Base-by-base conservation (phyloP, 2,329 filamentous ascomycete genomes). In the Colletotrichum trifolii region DNA sequence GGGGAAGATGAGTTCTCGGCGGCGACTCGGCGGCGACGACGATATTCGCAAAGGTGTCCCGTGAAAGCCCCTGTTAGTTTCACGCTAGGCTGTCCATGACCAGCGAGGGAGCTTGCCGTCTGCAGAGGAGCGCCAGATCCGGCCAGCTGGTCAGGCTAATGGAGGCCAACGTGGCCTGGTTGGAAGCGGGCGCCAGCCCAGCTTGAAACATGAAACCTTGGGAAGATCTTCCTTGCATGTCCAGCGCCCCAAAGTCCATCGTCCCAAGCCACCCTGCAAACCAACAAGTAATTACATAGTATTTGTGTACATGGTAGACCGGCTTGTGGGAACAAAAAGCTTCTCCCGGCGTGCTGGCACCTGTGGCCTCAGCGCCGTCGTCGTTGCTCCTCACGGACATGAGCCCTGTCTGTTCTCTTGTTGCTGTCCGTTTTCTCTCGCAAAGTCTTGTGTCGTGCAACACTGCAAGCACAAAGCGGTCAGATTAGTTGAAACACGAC, bases 151-250 rank as follows among this genome's bases (percentile, higher is more conserved):
- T 62, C 52, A 55, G 47, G 25, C 46, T 62, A 62, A 53, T 40
- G 52, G 47, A 43, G 47, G 63, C 52, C 63, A 62, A 62, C 52
- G 52, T 62, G 63, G 63, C 58, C 63, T 38, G 58, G 63, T 43
- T 47, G 47, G 54, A 25, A 66, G 54, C 60, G 60, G 64, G 64
- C 64, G 60, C 45, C 64, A 64, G 47, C 39, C 25, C 12, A 45
- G 43, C 48, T 45, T 64, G 64, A 64, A 66, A 66, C 64, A 42
- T 66, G 64, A 63, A 66, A 66, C 64, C 49, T 54, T 38, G 36
- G 25, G 48, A 50, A 54, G 54, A 64, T 66, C 63, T 62, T 60
- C 62, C 58, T 65, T 57, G 63, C 63, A 63, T 57, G 33, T 25
- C 52, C 13, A 47, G 45, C 52, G 36, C 17, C 34, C 46, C 45